Percentiles rank a stretch among this genome's conserved stretches.
phyloP scores from a whole-genome alignment of 768 basidiomycete species.

The Paxillus involutus region DNA sequence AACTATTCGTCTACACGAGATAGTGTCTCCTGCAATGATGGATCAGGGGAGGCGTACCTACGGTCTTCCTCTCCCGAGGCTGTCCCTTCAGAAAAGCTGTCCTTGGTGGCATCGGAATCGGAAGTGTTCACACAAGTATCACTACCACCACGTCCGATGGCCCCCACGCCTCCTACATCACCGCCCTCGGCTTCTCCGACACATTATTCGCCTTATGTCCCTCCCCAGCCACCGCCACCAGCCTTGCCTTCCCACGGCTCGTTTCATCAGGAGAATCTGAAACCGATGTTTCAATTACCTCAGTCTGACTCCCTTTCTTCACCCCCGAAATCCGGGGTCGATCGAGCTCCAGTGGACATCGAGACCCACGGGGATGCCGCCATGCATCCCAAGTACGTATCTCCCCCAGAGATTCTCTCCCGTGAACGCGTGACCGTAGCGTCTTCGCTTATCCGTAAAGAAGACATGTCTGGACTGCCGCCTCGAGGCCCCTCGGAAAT shows the following conservation, averaged over 20 bases:
- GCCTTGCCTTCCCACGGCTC: conserved; percentile 9
- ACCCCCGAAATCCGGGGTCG: conserved; percentile 28
- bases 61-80: conserved; percentile 19
- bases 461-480: conserved; percentile 6
- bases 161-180: conserved; percentile 17
- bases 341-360: conserved; percentile 19
- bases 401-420: conserved; percentile 14
- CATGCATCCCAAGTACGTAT: conserved; percentile 15
- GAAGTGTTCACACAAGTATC: conserved; percentile 14
- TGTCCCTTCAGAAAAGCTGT: conserved; percentile 20
- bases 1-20: conserved; percentile 17
- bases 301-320: conserved; percentile 16
- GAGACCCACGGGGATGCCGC: conserved; percentile 13
- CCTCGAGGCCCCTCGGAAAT: conserved; percentile 22
- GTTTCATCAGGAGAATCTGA: conserved; percentile 24
- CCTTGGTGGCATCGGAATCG: conserved; percentile 14
- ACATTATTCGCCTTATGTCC: conserved; percentile 13
- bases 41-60: conserved; percentile 9
- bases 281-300: conserved; percentile 29
- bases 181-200: conserved; percentile 12
- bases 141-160: conserved; percentile 19
- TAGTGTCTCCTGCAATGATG: conserved; percentile 16
- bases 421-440: conserved; percentile 13
- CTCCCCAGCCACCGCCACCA: conserved; percentile 11
- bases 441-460: conserved; percentile 14